Percentiles rank a stretch among this genome's conserved stretches.
Evolutionary conservation across 371 early-diverging fungal genomes (phyloP).

Genomic region (Apophysomyces elegans): DNA sequence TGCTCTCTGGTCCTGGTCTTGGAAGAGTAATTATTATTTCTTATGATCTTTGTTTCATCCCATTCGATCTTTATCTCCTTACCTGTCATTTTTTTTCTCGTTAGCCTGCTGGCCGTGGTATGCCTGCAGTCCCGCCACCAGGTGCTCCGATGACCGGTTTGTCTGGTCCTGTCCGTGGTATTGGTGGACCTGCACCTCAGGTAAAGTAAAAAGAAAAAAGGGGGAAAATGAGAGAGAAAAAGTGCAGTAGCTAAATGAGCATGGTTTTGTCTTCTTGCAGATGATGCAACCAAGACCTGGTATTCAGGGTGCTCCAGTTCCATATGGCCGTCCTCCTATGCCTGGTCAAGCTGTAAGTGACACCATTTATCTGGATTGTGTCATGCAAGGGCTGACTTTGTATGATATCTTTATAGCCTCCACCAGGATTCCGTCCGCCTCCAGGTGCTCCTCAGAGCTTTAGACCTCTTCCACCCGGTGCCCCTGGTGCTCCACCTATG

Average conservation of each 20-base stretch:
- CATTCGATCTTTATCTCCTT: constrained; percentile 5
- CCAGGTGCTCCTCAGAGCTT: constrained; percentile 64
- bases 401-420: constrained; percentile 37
- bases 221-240: background rate
- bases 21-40: constrained; percentile 52
- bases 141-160: constrained; percentile 67
- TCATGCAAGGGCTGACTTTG: background rate
- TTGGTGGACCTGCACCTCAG: constrained; percentile 90
- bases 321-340: constrained; percentile 76
- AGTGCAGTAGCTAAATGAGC: background rate
- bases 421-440: constrained; percentile 69
- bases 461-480: constrained; percentile 39
- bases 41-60: constrained; percentile 1
- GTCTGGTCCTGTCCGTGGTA: constrained; percentile 88
- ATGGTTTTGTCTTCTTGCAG: constrained; percentile 17
- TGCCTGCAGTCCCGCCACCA: constrained; percentile 79
- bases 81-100: background rate
- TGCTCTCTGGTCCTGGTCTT: constrained; percentile 75
- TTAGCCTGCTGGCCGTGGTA: constrained; percentile 89
- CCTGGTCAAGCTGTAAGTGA: constrained; percentile 38
- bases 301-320: constrained; percentile 69
- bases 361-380: too few relatives aligned
- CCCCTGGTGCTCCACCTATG: constrained; percentile 54
- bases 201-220: constrained; percentile 33
- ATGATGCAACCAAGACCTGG: constrained; percentile 76